Conservation (phyloP, 352 stramenopile species). For the Phytophthora macrochlamydospora region DNA sequence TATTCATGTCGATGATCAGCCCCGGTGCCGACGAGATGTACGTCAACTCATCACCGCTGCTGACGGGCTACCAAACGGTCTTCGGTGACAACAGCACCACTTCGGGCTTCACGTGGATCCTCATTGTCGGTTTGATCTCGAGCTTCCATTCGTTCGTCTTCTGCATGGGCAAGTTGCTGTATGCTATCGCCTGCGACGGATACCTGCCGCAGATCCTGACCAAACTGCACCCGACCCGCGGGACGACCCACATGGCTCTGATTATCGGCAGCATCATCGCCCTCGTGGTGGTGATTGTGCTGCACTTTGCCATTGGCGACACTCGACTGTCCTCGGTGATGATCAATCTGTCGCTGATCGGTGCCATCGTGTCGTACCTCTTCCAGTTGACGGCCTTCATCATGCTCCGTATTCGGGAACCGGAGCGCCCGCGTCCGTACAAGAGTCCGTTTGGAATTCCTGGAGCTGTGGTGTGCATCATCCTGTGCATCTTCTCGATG, state of each 20-base stretch:
- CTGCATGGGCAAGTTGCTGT: conserved; percentile 65
- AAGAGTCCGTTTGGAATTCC: conserved; percentile 52
- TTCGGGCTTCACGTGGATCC: conserved; percentile 59
- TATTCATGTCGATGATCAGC: conserved; percentile 62
- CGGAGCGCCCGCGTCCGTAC: conserved; percentile 51
- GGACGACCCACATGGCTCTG: conserved; percentile 49
- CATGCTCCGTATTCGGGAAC: conserved; percentile 47
- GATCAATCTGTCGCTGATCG: conserved; percentile 67
- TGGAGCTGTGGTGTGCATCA: conserved; percentile 44
- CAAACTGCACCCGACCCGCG: conserved; percentile 41
- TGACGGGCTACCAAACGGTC: conserved; percentile 61
- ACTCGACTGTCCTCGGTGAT: conserved; percentile 56
- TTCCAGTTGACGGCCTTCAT: conserved; percentile 64
- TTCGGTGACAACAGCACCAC: conserved; percentile 68
- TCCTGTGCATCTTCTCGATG: conserved; percentile 44
- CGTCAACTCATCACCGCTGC: conserved; percentile 42
- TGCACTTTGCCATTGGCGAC: conserved; percentile 62
- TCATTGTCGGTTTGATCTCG: conserved; percentile 54
- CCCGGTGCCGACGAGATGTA: conserved; percentile 48
- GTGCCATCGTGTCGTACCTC: conserved; percentile 59
- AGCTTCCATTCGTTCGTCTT: conserved; percentile 76
- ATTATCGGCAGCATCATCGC: conserved; percentile 45
- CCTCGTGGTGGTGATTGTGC: conserved; percentile 41
- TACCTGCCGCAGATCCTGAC: conserved; percentile 57
- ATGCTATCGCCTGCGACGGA: conserved; percentile 60